Percentiles rank a stretch among this genome's conserved stretches.
Conservation (phyloP, 805 yeast genomes). For the Spathaspora sp. region DNA sequence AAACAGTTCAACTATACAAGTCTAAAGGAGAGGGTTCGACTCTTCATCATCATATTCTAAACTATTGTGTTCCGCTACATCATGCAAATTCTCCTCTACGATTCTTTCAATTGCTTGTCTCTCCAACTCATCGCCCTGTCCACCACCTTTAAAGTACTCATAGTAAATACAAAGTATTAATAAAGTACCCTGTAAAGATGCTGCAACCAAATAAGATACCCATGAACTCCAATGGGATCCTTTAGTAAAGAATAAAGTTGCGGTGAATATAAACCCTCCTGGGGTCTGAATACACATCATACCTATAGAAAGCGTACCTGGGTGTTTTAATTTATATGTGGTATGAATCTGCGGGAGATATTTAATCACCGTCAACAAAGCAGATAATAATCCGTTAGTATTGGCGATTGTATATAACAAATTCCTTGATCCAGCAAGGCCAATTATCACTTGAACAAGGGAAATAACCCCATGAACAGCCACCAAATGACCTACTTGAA, state of each 20-base stretch:
- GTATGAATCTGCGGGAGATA: conserved; percentile 78
- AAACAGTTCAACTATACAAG: not conserved
- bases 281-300: conserved; percentile 90
- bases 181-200: conserved; percentile 59
- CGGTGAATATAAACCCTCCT: conserved; percentile 80
- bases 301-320: conserved; percentile 74
- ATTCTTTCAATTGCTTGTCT: conserved; percentile 27
- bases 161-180: conserved; percentile 59
- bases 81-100: conserved; percentile 21
- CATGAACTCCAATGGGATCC: conserved; percentile 86
- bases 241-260: conserved; percentile 64
- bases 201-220: conserved; percentile 76
- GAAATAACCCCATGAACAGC: conserved; percentile 32
- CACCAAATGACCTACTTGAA: conserved; percentile 39
- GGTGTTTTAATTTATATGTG: conserved; percentile 64
- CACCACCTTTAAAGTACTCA: conserved; percentile 23
- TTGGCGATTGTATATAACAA: conserved; percentile 45
- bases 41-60: not conserved
- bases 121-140: conserved; percentile 22
- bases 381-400: conserved; percentile 60
- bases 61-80: conserved; percentile 5
- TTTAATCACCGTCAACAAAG: conserved; percentile 62
- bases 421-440: conserved; percentile 18
- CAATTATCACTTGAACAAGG: conserved; percentile 31
- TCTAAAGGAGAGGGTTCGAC: not conserved